Evolutionary conservation across 2,329 filamentous ascomycete genomes (phyloP).

Genomic region (Ascochyta clinopodiicola): DNA sequence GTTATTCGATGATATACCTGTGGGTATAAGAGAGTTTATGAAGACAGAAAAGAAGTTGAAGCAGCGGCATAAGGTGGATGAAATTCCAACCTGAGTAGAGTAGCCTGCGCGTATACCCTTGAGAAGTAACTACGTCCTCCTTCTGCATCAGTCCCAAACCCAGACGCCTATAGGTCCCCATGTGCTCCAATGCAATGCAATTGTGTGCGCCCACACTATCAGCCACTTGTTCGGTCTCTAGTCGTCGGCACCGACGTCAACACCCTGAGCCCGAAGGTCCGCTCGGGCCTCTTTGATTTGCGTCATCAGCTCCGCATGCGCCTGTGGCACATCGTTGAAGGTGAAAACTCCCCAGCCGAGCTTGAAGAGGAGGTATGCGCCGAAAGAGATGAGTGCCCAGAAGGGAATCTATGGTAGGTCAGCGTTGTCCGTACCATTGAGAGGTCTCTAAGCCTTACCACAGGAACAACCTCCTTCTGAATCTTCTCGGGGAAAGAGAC

Average conservation of each 20-base stretch:
- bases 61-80: constrained; percentile 70
- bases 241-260: constrained; percentile 70
- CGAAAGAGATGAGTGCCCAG: constrained; percentile 90
- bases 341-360: constrained; percentile 92
- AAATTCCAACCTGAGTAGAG: constrained; percentile 42
- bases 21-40: constrained; percentile 97
- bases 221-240: not conserved
- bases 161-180: constrained; percentile 10
- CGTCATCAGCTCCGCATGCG: constrained; percentile 84
- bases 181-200: constrained; percentile 15
- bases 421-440: constrained; percentile 5
- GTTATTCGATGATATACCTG: constrained; percentile 80
- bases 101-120: constrained; percentile 22
- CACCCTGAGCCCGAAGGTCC: constrained; percentile 76
- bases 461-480: constrained; percentile 84
- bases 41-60: constrained; percentile 91
- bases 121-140: constrained; percentile 9
- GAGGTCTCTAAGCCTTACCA: constrained; percentile 67
- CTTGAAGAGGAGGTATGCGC: constrained; percentile 88
- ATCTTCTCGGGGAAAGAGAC: constrained; percentile 79
- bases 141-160: constrained; percentile 1
- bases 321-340: constrained; percentile 94
- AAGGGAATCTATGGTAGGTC: constrained; percentile 74
- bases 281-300: constrained; percentile 80
- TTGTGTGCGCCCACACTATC: not conserved